phyloP scores from a whole-genome alignment of 169 alveolate species.

The Amoebophrya sp. region DNA sequence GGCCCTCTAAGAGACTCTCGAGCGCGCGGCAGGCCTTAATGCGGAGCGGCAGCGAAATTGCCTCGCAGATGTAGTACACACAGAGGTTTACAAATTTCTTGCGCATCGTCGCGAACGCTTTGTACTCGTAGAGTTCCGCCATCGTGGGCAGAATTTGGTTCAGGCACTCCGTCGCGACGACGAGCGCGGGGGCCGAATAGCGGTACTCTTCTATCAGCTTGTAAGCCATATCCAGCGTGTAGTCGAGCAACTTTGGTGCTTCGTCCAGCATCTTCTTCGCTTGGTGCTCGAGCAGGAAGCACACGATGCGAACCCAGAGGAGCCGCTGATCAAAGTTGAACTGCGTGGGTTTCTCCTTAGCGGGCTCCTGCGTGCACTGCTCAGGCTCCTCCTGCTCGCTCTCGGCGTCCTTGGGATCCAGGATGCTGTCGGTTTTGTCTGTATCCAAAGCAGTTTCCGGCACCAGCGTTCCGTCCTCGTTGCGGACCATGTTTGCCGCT shows the following conservation, averaged over 20 bases:
- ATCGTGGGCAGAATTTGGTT: neutral
- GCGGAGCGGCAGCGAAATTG: neutral
- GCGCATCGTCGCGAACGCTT: neutral
- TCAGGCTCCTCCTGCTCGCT: neutral
- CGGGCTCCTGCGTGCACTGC: neutral
- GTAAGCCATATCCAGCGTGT: neutral
- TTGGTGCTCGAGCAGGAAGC: neutral
- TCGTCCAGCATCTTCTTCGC: neutral
- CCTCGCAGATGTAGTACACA: constrained; percentile 20
- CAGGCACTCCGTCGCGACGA: constrained; percentile 2
- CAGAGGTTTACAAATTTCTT: neutral
- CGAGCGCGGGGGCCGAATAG: neutral
- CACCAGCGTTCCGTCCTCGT: neutral
- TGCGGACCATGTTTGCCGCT: neutral
- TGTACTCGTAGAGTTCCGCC: neutral
- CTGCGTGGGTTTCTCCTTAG: neutral
- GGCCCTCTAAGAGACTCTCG: neutral
- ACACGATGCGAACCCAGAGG: neutral
- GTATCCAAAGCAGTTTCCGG: neutral
- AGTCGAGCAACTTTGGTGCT: neutral
- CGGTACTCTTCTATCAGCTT: neutral
- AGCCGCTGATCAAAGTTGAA: constrained; percentile 20
- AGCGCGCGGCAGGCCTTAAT: neutral
- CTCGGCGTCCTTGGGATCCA: neutral
- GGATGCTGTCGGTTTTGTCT: too few species aligned